phyloP scores from a whole-genome alignment of 2,329 filamentous ascomycete genomes.

The Colletotrichum eleusines region DNA sequence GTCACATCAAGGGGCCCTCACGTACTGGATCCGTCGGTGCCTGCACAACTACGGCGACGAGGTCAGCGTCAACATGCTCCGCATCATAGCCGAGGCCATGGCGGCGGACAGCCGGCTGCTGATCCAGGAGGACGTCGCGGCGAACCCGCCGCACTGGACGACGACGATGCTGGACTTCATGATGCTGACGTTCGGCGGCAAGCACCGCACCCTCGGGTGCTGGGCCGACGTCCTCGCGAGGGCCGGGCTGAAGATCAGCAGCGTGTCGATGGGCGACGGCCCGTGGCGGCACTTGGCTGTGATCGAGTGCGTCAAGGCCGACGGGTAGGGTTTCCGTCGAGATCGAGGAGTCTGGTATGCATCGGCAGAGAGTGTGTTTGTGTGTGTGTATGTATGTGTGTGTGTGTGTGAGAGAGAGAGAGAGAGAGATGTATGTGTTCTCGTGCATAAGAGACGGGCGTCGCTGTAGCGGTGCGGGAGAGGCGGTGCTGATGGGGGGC shows the following conservation, averaged over 20 bases:
- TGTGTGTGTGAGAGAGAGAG: not conserved
- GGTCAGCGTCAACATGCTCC: constrained; percentile 49
- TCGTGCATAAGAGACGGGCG: not conserved
- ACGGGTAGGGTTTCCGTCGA: not conserved
- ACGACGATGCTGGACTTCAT: constrained; percentile 48
- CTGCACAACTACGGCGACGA: constrained; percentile 55
- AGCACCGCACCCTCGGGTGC: constrained; percentile 48
- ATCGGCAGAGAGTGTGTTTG: not conserved
- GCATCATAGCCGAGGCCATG: constrained; percentile 49
- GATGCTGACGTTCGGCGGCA: constrained; percentile 50
- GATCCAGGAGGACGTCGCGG: constrained; percentile 50
- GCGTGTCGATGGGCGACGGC: constrained; percentile 42
- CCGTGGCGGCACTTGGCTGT: constrained; percentile 40
- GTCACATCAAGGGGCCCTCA: constrained; percentile 47
- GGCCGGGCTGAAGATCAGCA: constrained; percentile 47
- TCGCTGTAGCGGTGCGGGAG: not conserved
- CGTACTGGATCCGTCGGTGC: constrained; percentile 54
- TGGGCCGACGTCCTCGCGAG: constrained; percentile 45
- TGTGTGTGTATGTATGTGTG: too few species aligned
- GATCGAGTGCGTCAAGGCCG: constrained; percentile 43
- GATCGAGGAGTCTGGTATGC: not conserved
- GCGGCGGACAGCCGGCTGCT: constrained; percentile 50
- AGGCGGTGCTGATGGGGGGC: not conserved
- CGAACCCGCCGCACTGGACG: constrained; percentile 45
- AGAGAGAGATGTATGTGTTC: too few species aligned